A percentile compares a stretch with the other conserved stretches of the same genome.
Conservation (phyloP, 2,329 filamentous ascomycete genomes). For the Xylariaceae sp. region DNA sequence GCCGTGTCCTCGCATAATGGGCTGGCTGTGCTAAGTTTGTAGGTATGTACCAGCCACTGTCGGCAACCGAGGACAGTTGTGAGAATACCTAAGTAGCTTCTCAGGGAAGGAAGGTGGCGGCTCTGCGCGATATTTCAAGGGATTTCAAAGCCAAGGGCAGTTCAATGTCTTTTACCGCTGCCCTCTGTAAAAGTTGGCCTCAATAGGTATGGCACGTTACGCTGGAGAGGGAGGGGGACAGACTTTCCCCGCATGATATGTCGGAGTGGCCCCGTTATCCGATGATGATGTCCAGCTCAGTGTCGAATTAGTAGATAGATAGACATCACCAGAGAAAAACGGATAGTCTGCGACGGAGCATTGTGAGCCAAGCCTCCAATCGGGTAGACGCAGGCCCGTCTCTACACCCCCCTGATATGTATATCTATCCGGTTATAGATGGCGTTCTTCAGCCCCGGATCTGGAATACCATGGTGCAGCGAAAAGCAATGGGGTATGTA, state of each 20-base stretch:
- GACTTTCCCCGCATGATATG: conserved; percentile 6
- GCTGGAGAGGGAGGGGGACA: conserved; percentile 9
- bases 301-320: not conserved
- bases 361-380: too few species aligned
- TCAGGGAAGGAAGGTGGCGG: not conserved
- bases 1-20: conserved; percentile 20
- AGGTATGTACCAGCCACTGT: not conserved
- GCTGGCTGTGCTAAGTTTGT: conserved; percentile 1
- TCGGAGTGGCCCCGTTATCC: not conserved
- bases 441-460: too few species aligned
- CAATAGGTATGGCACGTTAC: conserved; percentile 13
- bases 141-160: not conserved
- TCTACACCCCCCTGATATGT: too few species aligned
- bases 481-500: too few species aligned
- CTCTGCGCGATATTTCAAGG: conserved; percentile 7
- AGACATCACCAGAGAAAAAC: not conserved
- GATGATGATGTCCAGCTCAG: too few species aligned
- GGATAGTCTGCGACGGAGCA: too few species aligned
- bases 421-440: too few species aligned
- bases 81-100: not conserved
- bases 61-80: not conserved
- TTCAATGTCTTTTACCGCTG: not conserved
- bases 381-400: too few species aligned
- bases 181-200: not conserved
- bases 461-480: too few species aligned